phyloP scores from a whole-genome alignment of 1,284 basidiomycete genomes.

The Cryptococcus deneoformans region DNA sequence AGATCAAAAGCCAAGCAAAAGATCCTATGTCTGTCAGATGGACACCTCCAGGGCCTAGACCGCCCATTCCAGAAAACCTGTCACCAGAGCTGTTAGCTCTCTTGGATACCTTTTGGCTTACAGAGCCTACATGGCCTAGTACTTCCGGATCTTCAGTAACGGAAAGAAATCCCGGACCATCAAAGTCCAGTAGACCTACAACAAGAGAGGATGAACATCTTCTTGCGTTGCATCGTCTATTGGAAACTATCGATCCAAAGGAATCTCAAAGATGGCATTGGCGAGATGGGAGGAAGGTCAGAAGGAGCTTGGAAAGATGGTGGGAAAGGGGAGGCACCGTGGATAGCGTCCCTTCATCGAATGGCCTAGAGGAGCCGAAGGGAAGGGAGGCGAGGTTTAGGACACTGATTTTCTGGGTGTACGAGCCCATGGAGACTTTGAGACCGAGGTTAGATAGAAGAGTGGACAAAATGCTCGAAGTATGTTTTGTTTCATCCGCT shows the following conservation, averaged over 20 bases:
- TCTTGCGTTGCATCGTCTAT: slow-evolving; percentile 64
- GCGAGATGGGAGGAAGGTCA: slow-evolving; percentile 86
- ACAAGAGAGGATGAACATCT: slow-evolving; percentile 53
- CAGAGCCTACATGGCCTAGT: slow-evolving; percentile 30
- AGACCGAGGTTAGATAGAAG: slow-evolving; percentile 69
- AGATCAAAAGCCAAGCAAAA: neutral
- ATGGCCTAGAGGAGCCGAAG: neutral
- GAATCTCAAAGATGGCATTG: slow-evolving; percentile 92
- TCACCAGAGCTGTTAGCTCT: slow-evolving; percentile 15
- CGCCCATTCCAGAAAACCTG: slow-evolving; percentile 35
- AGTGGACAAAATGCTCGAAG: slow-evolving; percentile 86
- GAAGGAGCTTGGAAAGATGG: slow-evolving; percentile 75
- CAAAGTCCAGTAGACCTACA: slow-evolving; percentile 46
- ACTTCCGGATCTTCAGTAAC: neutral
- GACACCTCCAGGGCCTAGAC: slow-evolving; percentile 36
- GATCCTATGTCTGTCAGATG: slow-evolving; percentile 20
- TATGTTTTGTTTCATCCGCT: slow-evolving; percentile 39
- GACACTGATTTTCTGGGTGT: slow-evolving; percentile 89
- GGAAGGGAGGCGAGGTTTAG: slow-evolving; percentile 56
- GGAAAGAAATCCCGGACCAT: neutral
- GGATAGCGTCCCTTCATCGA: no score
- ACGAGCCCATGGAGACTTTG: slow-evolving; percentile 66
- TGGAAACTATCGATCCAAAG: slow-evolving; percentile 67
- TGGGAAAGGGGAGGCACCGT: slow-evolving; percentile 54
- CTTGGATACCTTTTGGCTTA: slow-evolving; percentile 44